Evolutionary conservation across 164 flowering plant genomes (phyloP).

Genomic region (Hamamelis virginiana): DNA sequence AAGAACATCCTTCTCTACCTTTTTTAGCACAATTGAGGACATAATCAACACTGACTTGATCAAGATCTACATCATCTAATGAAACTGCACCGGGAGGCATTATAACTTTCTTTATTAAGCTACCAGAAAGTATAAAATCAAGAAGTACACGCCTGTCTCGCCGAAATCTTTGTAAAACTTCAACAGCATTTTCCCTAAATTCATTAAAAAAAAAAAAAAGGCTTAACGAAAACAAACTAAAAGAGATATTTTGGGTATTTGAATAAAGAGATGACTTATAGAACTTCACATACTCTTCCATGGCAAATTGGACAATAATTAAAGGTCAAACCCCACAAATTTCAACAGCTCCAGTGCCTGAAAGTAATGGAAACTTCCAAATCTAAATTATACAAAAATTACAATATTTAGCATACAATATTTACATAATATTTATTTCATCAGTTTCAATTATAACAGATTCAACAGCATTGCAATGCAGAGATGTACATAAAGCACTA

Average conservation of each 20-base stretch:
- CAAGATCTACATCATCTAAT: slow-evolving; percentile 94
- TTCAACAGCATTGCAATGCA: too few species aligned
- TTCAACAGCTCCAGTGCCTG: background rate
- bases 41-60: slow-evolving; percentile 94
- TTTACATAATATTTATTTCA: too few species aligned
- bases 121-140: slow-evolving; percentile 82
- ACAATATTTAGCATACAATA: too few species aligned
- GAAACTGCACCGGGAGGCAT: slow-evolving; percentile 99
- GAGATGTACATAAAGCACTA: too few species aligned
- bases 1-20: slow-evolving; percentile 38
- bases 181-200: slow-evolving; percentile 64
- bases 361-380: too few species aligned
- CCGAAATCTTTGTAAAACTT: slow-evolving; percentile 78
- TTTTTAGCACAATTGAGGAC: slow-evolving; percentile 80
- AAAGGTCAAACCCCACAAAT: background rate
- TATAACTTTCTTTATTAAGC: slow-evolving; percentile 81
- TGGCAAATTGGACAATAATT: background rate
- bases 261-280: background rate
- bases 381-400: too few species aligned
- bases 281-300: slow-evolving; percentile 1
- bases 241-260: background rate
- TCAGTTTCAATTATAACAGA: too few species aligned
- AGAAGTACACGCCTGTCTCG: slow-evolving; percentile 84
- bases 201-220: slow-evolving; percentile 11
- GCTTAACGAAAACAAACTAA: background rate